Evolutionary conservation across 306 rosid species (phyloP), one percentile per base, ranked within the genome.

Genomic region (Urtica urens): DNA sequence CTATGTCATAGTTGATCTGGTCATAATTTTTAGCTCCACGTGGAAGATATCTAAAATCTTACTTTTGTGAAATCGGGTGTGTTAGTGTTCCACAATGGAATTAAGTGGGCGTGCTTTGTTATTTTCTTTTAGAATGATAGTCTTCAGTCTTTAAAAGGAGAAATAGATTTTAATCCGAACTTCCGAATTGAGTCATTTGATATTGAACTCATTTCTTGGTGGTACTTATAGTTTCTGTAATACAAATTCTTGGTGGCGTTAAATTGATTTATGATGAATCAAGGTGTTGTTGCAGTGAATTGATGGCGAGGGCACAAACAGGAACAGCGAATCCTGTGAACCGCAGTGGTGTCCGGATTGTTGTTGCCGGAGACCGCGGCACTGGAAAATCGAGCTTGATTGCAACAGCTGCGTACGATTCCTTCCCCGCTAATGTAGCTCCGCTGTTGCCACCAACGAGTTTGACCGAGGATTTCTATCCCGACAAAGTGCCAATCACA

Each of bases 301-400:
- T 58, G 26, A 92, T 92, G 99, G 83, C 81, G 1, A 85, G 64
- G 61, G 55, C 76, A 59, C 54, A 70, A 43, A 52, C 76, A 23
- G 87, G 78, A 64, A 58, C 72, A 19, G 64, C 46, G 23, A 78
- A 73, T 53, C 74, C 77, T 2, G 73, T 67, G 24, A 77, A 61
- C 19, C 69, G 79, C 6, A 73, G 55, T 1, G 83, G 83, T 21
- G 95, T 90, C 51, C 87, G 94, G 13, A 90, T 90, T 20, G 99
- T 86, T 24, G 94, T 92, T 2, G 96, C 88, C 5, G 99, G 99
- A 48, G 96, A 92, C 72, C 71, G 60, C 1, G 75, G 78, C 13
- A 85, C 96, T 1, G 99, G 99, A 33, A 92, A 92, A 75, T 92
- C 99, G 3, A 86, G 93, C 74, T 73, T 92, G 68, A 79, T 92